These are phyloP conservation scores for Diaporthe vexans DNA, from an alignment of 2,329 filamentous ascomycete species.

Conservation along the genomic window DNA sequence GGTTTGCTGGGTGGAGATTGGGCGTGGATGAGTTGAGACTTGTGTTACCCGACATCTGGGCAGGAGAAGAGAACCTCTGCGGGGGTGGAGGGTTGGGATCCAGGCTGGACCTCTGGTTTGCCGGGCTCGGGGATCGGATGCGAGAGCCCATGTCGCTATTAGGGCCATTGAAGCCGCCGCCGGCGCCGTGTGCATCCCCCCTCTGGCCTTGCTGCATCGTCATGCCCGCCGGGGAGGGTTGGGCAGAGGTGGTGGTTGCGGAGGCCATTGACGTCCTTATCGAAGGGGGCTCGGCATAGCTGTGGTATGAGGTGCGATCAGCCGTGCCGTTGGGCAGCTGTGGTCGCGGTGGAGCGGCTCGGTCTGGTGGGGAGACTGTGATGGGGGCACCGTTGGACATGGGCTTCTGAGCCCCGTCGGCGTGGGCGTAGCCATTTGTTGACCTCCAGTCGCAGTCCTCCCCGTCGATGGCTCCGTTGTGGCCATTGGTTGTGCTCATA, in stretches of 20 bases:
- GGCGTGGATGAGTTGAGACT: constrained; percentile 56
- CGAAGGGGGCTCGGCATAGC: constrained; percentile 49
- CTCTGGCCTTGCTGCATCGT: constrained; percentile 49
- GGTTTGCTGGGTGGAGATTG: constrained; percentile 66
- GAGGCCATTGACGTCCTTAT: constrained; percentile 52
- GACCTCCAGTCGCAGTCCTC: constrained; percentile 41
- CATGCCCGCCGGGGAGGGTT: constrained; percentile 51
- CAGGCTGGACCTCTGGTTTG: constrained; percentile 43
- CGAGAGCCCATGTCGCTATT: constrained; percentile 23
- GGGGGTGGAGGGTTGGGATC: constrained; percentile 49
- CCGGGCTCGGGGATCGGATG: constrained; percentile 43
- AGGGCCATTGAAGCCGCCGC: constrained; percentile 44
- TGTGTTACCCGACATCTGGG: constrained; percentile 62
- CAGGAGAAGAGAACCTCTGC: constrained; percentile 76
- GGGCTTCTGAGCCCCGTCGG: constrained; percentile 43
- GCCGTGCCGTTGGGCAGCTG: constrained; percentile 44
- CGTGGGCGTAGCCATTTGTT: constrained; percentile 54
- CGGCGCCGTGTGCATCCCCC: constrained; percentile 40
- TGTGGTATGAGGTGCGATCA: constrained; percentile 48
- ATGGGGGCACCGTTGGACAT: constrained; percentile 45
- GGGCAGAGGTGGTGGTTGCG: constrained; percentile 49
- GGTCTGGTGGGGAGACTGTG: constrained; percentile 47
- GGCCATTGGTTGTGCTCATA: constrained; percentile 68
- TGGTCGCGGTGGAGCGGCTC: constrained; percentile 44
- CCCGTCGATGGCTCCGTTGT: constrained; percentile 66